A percentile compares a stretch with the other conserved stretches of the same genome.
phyloP scores from a whole-genome alignment of 768 basidiomycete genomes.

The Galerina sulciceps region DNA sequence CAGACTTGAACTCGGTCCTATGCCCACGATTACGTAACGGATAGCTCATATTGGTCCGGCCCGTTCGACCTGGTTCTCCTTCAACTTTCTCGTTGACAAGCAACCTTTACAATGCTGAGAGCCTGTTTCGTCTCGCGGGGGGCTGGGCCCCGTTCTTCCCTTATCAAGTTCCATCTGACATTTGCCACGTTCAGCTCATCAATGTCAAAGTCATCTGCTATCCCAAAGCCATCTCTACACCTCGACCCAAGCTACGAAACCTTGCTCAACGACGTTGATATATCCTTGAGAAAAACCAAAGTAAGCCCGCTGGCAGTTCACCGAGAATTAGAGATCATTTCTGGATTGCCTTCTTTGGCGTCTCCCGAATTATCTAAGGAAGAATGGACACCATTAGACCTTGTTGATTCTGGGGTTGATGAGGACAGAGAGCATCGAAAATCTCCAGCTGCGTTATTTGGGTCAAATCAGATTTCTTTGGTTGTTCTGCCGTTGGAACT shows the following conservation, averaged over 20 bases:
- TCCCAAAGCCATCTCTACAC: slow-evolving; percentile 63
- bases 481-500: slow-evolving; percentile 78
- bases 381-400: slow-evolving; percentile 29
- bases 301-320: slow-evolving; percentile 25
- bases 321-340: slow-evolving; percentile 59
- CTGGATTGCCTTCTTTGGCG: neutral
- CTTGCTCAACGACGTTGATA: slow-evolving; percentile 69
- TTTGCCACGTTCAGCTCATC: slow-evolving; percentile 25
- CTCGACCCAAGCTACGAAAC: slow-evolving; percentile 70
- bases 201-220: slow-evolving; percentile 27
- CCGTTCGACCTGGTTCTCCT: too few relatives aligned
- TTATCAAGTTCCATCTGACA: neutral
- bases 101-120: slow-evolving; percentile 6
- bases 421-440: slow-evolving; percentile 49
- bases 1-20: too few relatives aligned
- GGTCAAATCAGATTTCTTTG: slow-evolving; percentile 72
- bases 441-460: slow-evolving; percentile 84
- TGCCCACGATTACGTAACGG: too few relatives aligned
- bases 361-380: slow-evolving; percentile 12
- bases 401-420: slow-evolving; percentile 28
- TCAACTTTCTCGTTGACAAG: too few relatives aligned
- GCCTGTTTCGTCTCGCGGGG: slow-evolving; percentile 3
- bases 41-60: too few relatives aligned
- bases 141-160: neutral
- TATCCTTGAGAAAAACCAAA: slow-evolving; percentile 55